Evolutionary conservation across 805 yeast genomes (phyloP).

Genomic region (Ogataea parapolymorpha): DNA sequence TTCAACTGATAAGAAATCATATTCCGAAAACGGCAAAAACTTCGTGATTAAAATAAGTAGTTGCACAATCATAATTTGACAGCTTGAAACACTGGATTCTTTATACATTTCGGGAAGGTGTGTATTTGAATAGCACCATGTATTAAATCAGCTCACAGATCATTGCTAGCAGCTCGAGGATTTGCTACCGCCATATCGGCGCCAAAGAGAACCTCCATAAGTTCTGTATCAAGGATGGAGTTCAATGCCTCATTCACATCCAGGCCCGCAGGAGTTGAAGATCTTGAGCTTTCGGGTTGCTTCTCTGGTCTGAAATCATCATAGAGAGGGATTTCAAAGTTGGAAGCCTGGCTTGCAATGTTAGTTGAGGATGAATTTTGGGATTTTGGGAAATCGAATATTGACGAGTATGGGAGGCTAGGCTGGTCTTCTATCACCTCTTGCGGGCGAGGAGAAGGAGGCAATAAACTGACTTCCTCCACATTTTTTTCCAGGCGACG

Average conservation of each 20-base stretch:
- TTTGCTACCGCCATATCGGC: constrained; percentile 19
- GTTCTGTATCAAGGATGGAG: constrained; percentile 30
- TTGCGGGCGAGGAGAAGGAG: neutral
- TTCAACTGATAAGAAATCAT: constrained; percentile 1
- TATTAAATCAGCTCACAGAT: constrained; percentile 1
- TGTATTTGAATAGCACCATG: neutral
- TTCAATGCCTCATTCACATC: constrained; percentile 28
- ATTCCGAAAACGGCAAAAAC: constrained; percentile 22
- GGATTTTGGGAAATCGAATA: constrained; percentile 3
- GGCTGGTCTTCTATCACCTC: neutral
- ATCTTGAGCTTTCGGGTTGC: constrained; percentile 1
- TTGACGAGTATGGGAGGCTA: constrained; percentile 4
- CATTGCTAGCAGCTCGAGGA: constrained; percentile 3
- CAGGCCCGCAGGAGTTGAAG: constrained; percentile 9
- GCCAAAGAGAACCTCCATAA: constrained; percentile 33
- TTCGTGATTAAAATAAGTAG: neutral
- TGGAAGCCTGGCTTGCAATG: neutral
- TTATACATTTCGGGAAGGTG: constrained; percentile 3
- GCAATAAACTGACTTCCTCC: neutral
- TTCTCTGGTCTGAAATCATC: constrained; percentile 7
- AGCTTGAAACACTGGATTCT: constrained; percentile 3
- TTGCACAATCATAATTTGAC: constrained; percentile 3
- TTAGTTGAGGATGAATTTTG: neutral
- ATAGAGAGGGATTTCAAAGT: constrained; percentile 4
- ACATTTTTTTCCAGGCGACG: constrained; percentile 2